phyloP scores from a whole-genome alignment of 2,329 filamentous ascomycete species.

The Penicillium sp. region DNA sequence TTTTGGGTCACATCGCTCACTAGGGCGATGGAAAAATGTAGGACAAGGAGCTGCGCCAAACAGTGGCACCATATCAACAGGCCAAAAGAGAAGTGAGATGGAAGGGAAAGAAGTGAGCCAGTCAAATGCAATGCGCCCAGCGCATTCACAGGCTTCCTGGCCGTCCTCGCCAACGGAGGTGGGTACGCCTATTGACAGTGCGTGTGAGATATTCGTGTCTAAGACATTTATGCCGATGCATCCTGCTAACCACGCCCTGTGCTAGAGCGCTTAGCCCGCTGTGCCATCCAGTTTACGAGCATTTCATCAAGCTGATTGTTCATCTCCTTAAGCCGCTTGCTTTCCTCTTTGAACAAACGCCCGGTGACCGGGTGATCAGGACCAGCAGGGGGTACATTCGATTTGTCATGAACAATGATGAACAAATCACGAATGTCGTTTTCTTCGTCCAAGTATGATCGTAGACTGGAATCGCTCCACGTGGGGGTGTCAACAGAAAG shows the following conservation, averaged over 20 bases:
- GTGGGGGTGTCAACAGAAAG: slow-evolving; percentile 57
- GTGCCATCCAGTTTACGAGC: slow-evolving; percentile 71
- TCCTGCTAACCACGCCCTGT: slow-evolving; percentile 18
- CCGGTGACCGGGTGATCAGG: slow-evolving; percentile 82
- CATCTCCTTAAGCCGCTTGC: slow-evolving; percentile 79
- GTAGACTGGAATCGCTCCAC: slow-evolving; percentile 83
- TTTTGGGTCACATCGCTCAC: slow-evolving; percentile 11
- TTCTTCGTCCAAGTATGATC: slow-evolving; percentile 86
- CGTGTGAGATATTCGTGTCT: slow-evolving; percentile 12
- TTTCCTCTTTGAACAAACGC: slow-evolving; percentile 79
- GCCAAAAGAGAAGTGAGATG: slow-evolving; percentile 3
- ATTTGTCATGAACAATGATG: slow-evolving; percentile 88
- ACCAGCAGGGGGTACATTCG: slow-evolving; percentile 71
- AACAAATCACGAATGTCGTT: slow-evolving; percentile 86
- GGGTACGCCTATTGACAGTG: slow-evolving; percentile 14
- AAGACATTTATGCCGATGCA: slow-evolving; percentile 20
- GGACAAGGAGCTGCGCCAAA: slow-evolving; percentile 8
- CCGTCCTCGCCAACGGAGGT: slow-evolving; percentile 5
- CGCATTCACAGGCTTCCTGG: slow-evolving; percentile 14
- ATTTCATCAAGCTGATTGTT: slow-evolving; percentile 85
- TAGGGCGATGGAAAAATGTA: slow-evolving; percentile 1
- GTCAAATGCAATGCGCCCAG: slow-evolving; percentile 22
- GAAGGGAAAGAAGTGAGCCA: slow-evolving; percentile 13
- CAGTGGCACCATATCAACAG: slow-evolving; percentile 11
- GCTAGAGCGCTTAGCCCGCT: slow-evolving; percentile 29